Percentiles rank a stretch among this genome's conserved stretches.
These are phyloP conservation scores for Sanguinoderma infundibulare DNA, from an alignment of 1,284 basidiomycete species.

Conservation along the genomic window DNA sequence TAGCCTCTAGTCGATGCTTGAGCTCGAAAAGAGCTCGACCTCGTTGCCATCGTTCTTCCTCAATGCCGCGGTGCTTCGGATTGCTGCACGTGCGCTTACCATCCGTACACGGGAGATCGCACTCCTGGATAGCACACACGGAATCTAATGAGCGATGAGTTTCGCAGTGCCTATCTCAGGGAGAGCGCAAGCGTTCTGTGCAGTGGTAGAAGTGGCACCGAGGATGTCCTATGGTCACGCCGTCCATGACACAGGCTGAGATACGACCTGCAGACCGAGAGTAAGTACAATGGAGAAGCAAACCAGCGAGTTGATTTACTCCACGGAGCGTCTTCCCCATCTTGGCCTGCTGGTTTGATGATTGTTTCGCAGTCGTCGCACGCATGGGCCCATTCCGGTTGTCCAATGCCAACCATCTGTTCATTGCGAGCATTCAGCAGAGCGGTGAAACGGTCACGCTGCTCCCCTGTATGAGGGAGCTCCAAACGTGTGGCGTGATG, in stretches of 20 bases:
- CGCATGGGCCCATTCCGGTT: constrained; percentile 22
- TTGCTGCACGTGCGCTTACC: background rate
- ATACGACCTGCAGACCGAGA: no score
- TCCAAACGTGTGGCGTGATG: background rate
- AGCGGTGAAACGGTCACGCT: background rate
- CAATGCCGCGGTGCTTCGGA: background rate
- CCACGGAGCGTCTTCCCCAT: background rate
- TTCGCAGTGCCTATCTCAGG: constrained; percentile 17
- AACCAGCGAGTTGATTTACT: no score
- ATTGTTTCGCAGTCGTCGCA: constrained; percentile 25
- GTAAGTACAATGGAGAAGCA: no score
- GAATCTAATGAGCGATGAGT: background rate
- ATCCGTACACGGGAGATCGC: background rate
- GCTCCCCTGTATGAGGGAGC: background rate
- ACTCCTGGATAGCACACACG: background rate
- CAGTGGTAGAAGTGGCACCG: constrained; percentile 35
- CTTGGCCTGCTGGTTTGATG: background rate
- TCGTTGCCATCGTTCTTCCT: background rate
- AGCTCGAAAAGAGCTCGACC: background rate
- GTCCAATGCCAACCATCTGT: background rate
- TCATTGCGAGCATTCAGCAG: background rate
- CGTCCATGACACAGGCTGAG: constrained; percentile 35
- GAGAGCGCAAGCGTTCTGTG: constrained; percentile 16
- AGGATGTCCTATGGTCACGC: constrained; percentile 37
- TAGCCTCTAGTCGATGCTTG: background rate